Conservation (phyloP, 2,329 filamentous ascomycete species). For the Cercospora sp. region DNA sequence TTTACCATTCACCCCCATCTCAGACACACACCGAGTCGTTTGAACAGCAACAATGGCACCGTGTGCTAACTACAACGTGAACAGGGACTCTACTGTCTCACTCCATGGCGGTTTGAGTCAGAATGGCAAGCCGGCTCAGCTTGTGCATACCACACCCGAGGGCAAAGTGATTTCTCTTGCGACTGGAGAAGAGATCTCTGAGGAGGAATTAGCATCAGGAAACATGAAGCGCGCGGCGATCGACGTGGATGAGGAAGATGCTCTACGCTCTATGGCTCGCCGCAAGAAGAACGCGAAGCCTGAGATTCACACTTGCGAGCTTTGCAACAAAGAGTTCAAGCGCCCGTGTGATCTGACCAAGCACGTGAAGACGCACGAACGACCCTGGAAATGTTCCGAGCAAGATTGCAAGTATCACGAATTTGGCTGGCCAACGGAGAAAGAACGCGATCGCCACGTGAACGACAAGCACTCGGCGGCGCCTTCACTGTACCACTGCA, state of each 20-base stretch:
- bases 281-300: slow-evolving; percentile 80
- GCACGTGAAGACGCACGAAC: slow-evolving; percentile 96
- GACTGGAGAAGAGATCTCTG: slow-evolving; percentile 42
- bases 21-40: slow-evolving; percentile 5
- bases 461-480: slow-evolving; percentile 90
- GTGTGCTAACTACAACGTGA: slow-evolving; percentile 18
- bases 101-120: slow-evolving; percentile 78
- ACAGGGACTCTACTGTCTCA: slow-evolving; percentile 69
- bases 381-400: slow-evolving; percentile 89
- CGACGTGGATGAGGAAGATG: slow-evolving; percentile 75
- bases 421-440: slow-evolving; percentile 93
- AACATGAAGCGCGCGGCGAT: slow-evolving; percentile 56
- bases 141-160: slow-evolving; percentile 73
- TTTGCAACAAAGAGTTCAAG: slow-evolving; percentile 93
- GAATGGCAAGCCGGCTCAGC: slow-evolving; percentile 79
- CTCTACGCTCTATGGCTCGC: slow-evolving; percentile 89
- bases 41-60: slow-evolving; percentile 2
- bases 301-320: slow-evolving; percentile 55
- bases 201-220: slow-evolving; percentile 61
- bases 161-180: slow-evolving; percentile 77
- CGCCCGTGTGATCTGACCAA: slow-evolving; percentile 96
- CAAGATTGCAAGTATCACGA: slow-evolving; percentile 84
- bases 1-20: background rate
- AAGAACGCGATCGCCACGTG: slow-evolving; percentile 92
- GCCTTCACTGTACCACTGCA: slow-evolving; percentile 80